A percentile compares a stretch with the other conserved stretches of the same genome.
Conservation (phyloP, 768 basidiomycete genomes). For the Tulasnella sp. region DNA sequence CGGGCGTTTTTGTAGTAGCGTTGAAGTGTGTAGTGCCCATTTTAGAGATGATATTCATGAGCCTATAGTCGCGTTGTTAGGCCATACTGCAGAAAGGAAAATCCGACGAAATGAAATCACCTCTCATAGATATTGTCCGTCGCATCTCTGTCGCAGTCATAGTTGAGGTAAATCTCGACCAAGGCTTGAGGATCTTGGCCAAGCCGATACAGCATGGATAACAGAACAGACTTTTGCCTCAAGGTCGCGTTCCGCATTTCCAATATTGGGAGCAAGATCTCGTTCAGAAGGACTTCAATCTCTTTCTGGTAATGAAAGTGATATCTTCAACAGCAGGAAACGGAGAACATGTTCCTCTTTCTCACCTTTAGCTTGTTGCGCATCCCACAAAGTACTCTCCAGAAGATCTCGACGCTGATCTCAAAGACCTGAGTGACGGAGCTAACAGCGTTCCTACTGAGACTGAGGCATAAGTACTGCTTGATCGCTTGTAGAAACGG, state of each 20-base stretch:
- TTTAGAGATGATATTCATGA: slow-evolving; percentile 95
- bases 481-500: slow-evolving; percentile 89
- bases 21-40: slow-evolving; percentile 52
- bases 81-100: background rate
- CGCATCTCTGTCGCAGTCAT: slow-evolving; percentile 93
- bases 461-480: slow-evolving; percentile 85
- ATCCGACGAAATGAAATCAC: slow-evolving; percentile 28
- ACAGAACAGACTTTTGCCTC: slow-evolving; percentile 87
- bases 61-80: too few species aligned
- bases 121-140: slow-evolving; percentile 96
- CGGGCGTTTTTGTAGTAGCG: slow-evolving; percentile 28
- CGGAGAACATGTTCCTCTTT: background rate
- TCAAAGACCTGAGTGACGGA: slow-evolving; percentile 96
- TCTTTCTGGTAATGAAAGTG: slow-evolving; percentile 64
- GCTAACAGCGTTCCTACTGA: slow-evolving; percentile 92
- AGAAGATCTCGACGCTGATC: slow-evolving; percentile 96
- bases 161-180: slow-evolving; percentile 97
- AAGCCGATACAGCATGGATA: slow-evolving; percentile 76
- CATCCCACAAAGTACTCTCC: slow-evolving; percentile 89
- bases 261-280: slow-evolving; percentile 95
- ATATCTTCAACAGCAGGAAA: background rate
- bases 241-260: slow-evolving; percentile 96
- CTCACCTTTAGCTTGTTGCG: slow-evolving; percentile 88
- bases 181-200: slow-evolving; percentile 96
- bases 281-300: slow-evolving; percentile 95